Base-by-base conservation (phyloP, 2,329 filamentous ascomycete species). In the Eurotiales sp. region DNA sequence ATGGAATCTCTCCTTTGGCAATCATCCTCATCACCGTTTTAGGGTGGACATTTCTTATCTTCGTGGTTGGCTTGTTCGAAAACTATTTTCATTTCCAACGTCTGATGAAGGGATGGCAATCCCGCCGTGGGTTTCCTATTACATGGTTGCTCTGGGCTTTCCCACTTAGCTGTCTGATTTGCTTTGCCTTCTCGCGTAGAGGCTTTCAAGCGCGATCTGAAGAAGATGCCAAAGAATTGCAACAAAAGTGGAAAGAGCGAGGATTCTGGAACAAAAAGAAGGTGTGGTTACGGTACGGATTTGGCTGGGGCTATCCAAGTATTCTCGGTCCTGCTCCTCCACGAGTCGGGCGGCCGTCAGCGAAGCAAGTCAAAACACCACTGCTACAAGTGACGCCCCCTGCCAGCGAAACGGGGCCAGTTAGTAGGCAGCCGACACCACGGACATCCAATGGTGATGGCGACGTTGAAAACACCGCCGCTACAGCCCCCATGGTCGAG, bases 61-160 rank as follows among this genome's bases (percentile, higher is more conserved):
- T 67, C 45, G 54, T 67, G 23, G 41, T 57, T 3, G 64, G 64
- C 22, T 58, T 66, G 34, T 50, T 66, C 22, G 64, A 67, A 45
- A 59, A 56, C 36, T 67, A 61, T 52, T 44, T 67, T 4, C 61
- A 63, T 15, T 67, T 66, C 54, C 61, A 63, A 42, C 62, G 64
- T 4, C 55, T 67, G 19, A 65, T 65, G 63, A 64, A 58, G 3
- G 64, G 64, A 44, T 66, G 64, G 64, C 64, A 65, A 41, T 62
- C 64, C 3, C 59, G 64, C 1, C 64, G 64, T n/a, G 64, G 64
- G 2, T 36, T 67, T 2, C 64, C 64, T 1, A 50, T 65, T 8
- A 63, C 56, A 44, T 67, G 64, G 64, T 56, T 57, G 8, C 50
- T 67, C 15, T 49, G 39, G 30, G 53, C 55, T 1, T 47, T 60